A percentile compares a stretch with the other conserved stretches of the same genome.
phyloP scores from a whole-genome alignment of 345 rosid genomes.

The Cardiospermum halicacabum region DNA sequence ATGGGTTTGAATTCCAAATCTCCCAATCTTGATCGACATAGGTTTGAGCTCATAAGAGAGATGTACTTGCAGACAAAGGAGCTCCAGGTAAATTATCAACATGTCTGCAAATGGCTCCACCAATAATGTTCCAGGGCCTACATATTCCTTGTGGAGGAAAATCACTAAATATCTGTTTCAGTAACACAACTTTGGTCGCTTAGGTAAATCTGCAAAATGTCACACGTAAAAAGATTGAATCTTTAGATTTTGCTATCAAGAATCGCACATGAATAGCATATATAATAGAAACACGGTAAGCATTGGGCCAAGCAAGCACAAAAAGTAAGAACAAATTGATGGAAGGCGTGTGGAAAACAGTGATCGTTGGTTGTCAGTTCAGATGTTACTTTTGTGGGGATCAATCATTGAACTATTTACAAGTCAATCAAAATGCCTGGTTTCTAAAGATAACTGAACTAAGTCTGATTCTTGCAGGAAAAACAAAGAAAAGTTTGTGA shows the following conservation, averaged over 20 bases:
- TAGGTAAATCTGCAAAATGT: not conserved
- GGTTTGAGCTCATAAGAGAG: conserved; percentile 43
- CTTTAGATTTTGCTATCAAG: conserved; percentile 4
- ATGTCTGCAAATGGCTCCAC: conserved; percentile 44
- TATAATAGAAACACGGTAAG: conserved; percentile 12
- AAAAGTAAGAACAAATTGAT: conserved; percentile 29
- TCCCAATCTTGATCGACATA: conserved; percentile 36
- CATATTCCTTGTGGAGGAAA: conserved; percentile 40
- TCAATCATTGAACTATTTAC: conserved; percentile 37
- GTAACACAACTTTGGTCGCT: conserved; percentile 11
- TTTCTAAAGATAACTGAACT: conserved; percentile 6
- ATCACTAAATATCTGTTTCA: conserved; percentile 32
- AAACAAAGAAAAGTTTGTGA: not conserved
- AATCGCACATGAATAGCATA: conserved; percentile 2
- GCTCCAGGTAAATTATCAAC: conserved; percentile 42
- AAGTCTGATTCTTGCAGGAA: conserved; percentile 5
- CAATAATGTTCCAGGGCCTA: conserved; percentile 43
- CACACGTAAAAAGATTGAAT: not conserved
- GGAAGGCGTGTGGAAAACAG: conserved; percentile 21
- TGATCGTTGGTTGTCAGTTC: conserved; percentile 25
- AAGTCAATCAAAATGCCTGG: conserved; percentile 22
- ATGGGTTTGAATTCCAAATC: conserved; percentile 26
- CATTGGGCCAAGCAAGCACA: conserved; percentile 28
- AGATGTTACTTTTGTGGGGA: conserved; percentile 20
- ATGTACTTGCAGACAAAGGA: conserved; percentile 32